These are phyloP conservation scores for Trichoderma gamsii DNA, from an alignment of 495 filamentous ascomycete genomes.

Conservation along the genomic window DNA sequence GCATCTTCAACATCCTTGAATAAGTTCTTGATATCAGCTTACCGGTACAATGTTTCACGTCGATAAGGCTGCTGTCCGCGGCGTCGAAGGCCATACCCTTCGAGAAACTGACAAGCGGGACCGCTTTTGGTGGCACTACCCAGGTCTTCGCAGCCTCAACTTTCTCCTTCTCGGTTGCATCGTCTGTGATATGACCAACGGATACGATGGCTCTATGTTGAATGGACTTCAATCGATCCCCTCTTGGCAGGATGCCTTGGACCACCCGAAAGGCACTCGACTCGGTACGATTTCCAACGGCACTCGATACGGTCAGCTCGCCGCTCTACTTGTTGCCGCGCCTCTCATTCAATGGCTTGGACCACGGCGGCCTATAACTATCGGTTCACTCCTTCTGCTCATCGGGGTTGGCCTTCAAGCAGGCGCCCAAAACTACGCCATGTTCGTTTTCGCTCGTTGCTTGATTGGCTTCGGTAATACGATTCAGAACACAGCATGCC, in stretches of 20 bases:
- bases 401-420: conserved; percentile 46
- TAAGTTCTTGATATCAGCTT: background rate
- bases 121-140: conserved; percentile 22
- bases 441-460: conserved; percentile 37
- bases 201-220: conserved; percentile 25
- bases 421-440: conserved; percentile 36
- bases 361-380: conserved; percentile 45
- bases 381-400: conserved; percentile 48
- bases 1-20: background rate
- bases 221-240: conserved; percentile 28
- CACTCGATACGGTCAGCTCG: conserved; percentile 18
- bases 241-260: conserved; percentile 25
- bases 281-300: conserved; percentile 24
- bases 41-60: conserved; percentile 11
- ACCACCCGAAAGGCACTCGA: conserved; percentile 21
- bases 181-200: conserved; percentile 22
- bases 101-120: conserved; percentile 18
- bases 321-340: conserved; percentile 25
- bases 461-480: conserved; percentile 45
- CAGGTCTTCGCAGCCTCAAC: conserved; percentile 20
- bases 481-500: conserved; percentile 42
- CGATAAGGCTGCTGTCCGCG: conserved; percentile 8
- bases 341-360: conserved; percentile 26
- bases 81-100: conserved; percentile 19
- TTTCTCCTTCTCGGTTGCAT: conserved; percentile 21